phyloP scores from a whole-genome alignment of 768 basidiomycete species.

The Suillus luteus region DNA sequence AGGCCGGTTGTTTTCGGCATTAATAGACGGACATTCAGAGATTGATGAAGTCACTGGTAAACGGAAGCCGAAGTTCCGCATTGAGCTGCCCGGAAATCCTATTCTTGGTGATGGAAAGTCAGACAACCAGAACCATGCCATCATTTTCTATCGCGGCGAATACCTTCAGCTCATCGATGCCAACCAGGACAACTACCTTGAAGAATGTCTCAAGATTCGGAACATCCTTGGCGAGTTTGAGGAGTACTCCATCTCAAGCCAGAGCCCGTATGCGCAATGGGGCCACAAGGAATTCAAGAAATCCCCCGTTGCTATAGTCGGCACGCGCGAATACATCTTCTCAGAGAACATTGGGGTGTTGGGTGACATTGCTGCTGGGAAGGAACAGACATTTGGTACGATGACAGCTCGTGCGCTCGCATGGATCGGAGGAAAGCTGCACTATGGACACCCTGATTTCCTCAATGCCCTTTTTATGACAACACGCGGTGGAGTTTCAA shows the following conservation, averaged over 20 bases:
- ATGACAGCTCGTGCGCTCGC: constrained; percentile 93
- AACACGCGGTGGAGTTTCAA: constrained; percentile 97
- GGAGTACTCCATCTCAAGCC: constrained; percentile 85
- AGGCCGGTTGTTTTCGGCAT: constrained; percentile 83
- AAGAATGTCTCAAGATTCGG: constrained; percentile 98
- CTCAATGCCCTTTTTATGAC: constrained; percentile 97
- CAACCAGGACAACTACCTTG: constrained; percentile 99
- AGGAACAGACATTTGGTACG: constrained; percentile 99
- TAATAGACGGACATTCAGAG: constrained; percentile 98
- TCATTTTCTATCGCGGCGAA: constrained; percentile 98
- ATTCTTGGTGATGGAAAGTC: constrained; percentile 99
- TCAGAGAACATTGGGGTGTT: constrained; percentile 99
- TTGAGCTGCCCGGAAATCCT: constrained; percentile 97
- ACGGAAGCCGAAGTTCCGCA: constrained; percentile 94
- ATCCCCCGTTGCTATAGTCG: constrained; percentile 94
- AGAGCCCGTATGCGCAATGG: constrained; percentile 96
- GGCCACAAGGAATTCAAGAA: constrained; percentile 91
- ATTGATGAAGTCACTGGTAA: constrained; percentile 85
- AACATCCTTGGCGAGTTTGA: constrained; percentile 98
- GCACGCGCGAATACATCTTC: constrained; percentile 99
- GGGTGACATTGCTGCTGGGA: constrained; percentile 98
- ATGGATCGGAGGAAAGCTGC: constrained; percentile 98
- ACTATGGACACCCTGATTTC: constrained; percentile 99
- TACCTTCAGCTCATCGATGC: constrained; percentile 99
- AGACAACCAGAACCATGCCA: constrained; percentile 99